A percentile compares a stretch with the other conserved stretches of the same genome.
These are phyloP conservation scores for Phytophthora litchii DNA, from an alignment of 352 stramenopile species.

Conservation along the genomic window DNA sequence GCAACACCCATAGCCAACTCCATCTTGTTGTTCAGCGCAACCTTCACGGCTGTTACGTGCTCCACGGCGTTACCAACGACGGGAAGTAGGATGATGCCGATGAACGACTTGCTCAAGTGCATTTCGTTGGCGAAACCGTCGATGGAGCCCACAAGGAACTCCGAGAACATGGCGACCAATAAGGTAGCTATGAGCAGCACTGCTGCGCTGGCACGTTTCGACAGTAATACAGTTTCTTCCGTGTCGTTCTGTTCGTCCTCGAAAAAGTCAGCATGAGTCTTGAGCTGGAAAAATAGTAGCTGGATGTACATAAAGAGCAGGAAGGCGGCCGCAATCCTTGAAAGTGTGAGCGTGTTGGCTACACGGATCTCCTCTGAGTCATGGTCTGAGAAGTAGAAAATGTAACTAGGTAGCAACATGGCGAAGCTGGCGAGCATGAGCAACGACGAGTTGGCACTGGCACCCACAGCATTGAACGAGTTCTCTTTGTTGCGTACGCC, in stretches of 20 bases:
- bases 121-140: constrained; percentile 74
- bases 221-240: constrained; percentile 86
- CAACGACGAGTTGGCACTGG: constrained; percentile 94
- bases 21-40: constrained; percentile 98
- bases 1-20: constrained; percentile 98
- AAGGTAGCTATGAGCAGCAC: constrained; percentile 90
- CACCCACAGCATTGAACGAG: constrained; percentile 93
- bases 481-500: constrained; percentile 80
- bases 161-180: constrained; percentile 93
- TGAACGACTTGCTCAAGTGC: constrained; percentile 85
- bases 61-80: constrained; percentile 99
- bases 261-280: constrained; percentile 95
- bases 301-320: constrained; percentile 94
- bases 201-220: constrained; percentile 68
- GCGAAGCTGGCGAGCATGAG: constrained; percentile 94
- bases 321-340: constrained; percentile 80
- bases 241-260: constrained; percentile 46
- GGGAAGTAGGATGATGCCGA: constrained; percentile 96
- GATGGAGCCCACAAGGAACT: constrained; percentile 91
- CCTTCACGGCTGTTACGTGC: constrained; percentile 96
- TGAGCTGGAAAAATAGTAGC: constrained; percentile 96
- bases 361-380: constrained; percentile 75
- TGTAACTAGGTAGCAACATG: constrained; percentile 94
- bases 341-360: constrained; percentile 75
- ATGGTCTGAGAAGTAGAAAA: constrained; percentile 86